Evolutionary conservation across 768 basidiomycete species (phyloP).

Genomic region (Mycena vitilis): DNA sequence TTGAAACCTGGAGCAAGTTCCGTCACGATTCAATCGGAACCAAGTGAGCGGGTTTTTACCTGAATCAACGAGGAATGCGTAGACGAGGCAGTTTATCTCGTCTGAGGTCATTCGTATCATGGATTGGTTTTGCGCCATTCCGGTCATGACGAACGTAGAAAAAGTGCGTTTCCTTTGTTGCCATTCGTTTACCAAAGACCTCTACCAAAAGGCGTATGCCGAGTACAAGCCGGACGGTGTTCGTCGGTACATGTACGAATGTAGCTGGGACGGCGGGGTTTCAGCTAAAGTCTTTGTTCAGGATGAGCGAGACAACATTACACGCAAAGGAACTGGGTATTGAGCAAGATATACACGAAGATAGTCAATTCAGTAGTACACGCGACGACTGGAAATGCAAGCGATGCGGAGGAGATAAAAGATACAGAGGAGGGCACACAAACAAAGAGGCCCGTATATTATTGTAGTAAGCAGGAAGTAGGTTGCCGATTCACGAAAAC

Average conservation of each 20-base stretch:
- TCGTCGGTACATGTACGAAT: too few species aligned
- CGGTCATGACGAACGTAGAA: background rate
- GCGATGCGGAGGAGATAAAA: background rate
- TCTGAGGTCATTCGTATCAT: slow-evolving; percentile 79
- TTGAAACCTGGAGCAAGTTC: slow-evolving; percentile 67
- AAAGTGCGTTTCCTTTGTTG: background rate
- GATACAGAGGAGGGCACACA: slow-evolving; percentile 3
- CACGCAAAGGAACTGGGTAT: background rate
- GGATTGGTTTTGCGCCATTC: slow-evolving; percentile 40
- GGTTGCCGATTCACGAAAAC: slow-evolving; percentile 58
- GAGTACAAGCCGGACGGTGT: background rate
- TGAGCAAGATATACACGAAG: slow-evolving; percentile 8
- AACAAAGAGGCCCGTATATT: background rate
- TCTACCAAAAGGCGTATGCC: background rate
- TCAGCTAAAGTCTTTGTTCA: too few species aligned
- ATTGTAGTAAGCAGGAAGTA: background rate
- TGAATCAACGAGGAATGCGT: slow-evolving; percentile 86
- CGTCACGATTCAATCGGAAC: slow-evolving; percentile 19
- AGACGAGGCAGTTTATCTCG: slow-evolving; percentile 87
- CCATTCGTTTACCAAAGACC: background rate
- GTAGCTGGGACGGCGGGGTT: too few species aligned
- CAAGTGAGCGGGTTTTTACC: slow-evolving; percentile 55
- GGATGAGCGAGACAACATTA: too few species aligned
- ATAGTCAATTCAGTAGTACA: slow-evolving; percentile 4
- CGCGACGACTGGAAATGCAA: background rate